A percentile compares a stretch with the other conserved stretches of the same genome.
phyloP scores from a whole-genome alignment of 73 alveolate species.

The Symbiodinium pilosum region DNA sequence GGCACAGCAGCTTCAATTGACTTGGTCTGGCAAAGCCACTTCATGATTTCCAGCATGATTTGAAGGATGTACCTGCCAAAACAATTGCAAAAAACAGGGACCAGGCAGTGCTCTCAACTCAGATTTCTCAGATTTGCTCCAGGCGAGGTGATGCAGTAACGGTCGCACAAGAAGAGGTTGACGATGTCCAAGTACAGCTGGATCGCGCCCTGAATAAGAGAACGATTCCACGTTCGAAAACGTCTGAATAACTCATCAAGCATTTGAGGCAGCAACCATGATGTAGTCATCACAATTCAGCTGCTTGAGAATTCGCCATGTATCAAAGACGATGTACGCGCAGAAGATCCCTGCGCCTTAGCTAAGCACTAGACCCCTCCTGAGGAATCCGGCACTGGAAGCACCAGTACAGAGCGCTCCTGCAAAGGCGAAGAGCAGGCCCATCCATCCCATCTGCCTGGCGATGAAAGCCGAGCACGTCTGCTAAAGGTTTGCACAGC shows the following conservation, averaged over 20 bases:
- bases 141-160: no score
- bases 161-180: constrained; percentile 22
- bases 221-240: neutral
- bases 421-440: constrained; percentile 18
- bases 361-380: no score
- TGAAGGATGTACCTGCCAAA: neutral
- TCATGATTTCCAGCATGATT: neutral
- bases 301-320: constrained; percentile 6
- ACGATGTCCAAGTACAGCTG: constrained; percentile 37
- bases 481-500: neutral
- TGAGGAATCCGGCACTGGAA: no score
- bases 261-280: neutral
- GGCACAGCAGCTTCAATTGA: neutral
- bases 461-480: neutral
- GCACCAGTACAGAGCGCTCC: neutral
- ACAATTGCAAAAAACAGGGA: neutral
- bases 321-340: constrained; percentile 2
- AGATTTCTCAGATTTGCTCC: neutral
- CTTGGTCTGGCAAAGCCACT: no score
- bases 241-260: neutral
- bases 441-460: constrained; percentile 22
- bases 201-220: neutral
- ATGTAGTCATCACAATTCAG: constrained; percentile 16
- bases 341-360: constrained; percentile 26
- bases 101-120: neutral